A percentile compares a stretch with the other conserved stretches of the same genome.
These are phyloP conservation scores for Chlorella sp. DNA, from an alignment of 139 green algal species.

Conservation along the genomic window DNA sequence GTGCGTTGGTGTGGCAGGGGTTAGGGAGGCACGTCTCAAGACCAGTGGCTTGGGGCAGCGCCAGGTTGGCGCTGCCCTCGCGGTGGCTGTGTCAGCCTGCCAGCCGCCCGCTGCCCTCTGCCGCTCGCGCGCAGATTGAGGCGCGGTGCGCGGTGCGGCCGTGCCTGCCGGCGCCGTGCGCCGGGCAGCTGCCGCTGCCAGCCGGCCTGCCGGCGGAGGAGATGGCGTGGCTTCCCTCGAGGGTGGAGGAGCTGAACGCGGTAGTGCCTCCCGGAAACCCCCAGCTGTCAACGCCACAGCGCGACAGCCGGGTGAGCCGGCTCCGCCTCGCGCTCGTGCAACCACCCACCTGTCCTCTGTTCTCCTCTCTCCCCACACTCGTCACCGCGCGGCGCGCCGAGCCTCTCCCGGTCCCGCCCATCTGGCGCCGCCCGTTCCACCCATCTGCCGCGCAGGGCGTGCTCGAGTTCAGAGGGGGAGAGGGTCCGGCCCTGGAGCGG, in stretches of 20 bases:
- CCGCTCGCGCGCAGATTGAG: slow-evolving; percentile 40
- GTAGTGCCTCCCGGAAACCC: slow-evolving; percentile 20
- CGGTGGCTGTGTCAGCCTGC: background rate
- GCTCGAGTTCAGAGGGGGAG: slow-evolving; percentile 88
- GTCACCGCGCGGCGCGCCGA: too few species aligned
- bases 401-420: too few species aligned
- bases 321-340: background rate
- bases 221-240: slow-evolving; percentile 35
- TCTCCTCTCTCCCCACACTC: too few species aligned
- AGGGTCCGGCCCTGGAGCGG: slow-evolving; percentile 82
- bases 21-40: too few species aligned
- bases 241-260: slow-evolving; percentile 43
- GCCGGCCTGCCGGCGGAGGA: slow-evolving; percentile 9
- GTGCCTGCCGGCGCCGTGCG: slow-evolving; percentile 47
- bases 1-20: too few species aligned
- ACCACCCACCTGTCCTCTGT: too few species aligned
- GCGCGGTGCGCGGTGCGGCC: slow-evolving; percentile 45
- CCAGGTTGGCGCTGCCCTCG: too few species aligned
- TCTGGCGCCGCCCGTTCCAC: background rate
- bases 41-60: too few species aligned
- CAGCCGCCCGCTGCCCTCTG: background rate
- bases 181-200: slow-evolving; percentile 66
- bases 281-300: slow-evolving; percentile 20
- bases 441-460: slow-evolving; percentile 38
- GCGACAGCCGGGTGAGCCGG: slow-evolving; percentile 19